Evolutionary conservation across 2,329 filamentous ascomycete genomes (phyloP).

Genomic region (Sordariomycetes sp.): DNA sequence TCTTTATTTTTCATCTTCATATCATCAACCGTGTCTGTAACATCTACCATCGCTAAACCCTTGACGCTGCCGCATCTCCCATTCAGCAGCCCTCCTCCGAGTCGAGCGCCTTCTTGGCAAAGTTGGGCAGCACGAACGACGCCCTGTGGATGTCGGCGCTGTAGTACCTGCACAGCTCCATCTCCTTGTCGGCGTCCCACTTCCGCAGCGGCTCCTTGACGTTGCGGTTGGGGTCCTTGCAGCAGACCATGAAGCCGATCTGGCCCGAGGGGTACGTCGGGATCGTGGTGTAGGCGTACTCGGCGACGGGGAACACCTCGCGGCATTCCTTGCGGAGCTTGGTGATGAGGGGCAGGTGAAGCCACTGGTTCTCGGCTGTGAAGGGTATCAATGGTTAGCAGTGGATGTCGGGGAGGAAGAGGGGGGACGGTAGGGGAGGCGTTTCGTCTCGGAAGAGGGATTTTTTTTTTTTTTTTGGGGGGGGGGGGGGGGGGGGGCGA

Average conservation of each 20-base stretch:
- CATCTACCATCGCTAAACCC: background rate
- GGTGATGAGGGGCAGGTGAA: constrained; percentile 86
- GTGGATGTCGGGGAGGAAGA: background rate
- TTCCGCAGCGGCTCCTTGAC: constrained; percentile 72
- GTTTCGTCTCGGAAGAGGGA: background rate
- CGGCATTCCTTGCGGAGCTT: constrained; percentile 95
- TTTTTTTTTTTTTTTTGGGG: too few species aligned
- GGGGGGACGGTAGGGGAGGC: background rate
- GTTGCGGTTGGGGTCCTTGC: constrained; percentile 78
- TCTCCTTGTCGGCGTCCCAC: constrained; percentile 81
- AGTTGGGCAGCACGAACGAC: constrained; percentile 84
- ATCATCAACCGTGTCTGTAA: background rate
- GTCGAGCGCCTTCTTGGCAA: constrained; percentile 66
- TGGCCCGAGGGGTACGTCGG: constrained; percentile 97
- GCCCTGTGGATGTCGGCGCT: constrained; percentile 94
- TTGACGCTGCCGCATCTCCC: background rate
- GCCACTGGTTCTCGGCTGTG: constrained; percentile 97
- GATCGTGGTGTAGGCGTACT: constrained; percentile 99
- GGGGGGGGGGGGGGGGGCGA: background rate
- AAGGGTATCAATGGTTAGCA: constrained; percentile 1
- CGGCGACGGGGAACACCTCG: constrained; percentile 91
- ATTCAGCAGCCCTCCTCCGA: background rate
- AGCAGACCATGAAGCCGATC: constrained; percentile 99
- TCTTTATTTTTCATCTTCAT: background rate
- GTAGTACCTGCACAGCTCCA: constrained; percentile 91